phyloP scores from a whole-genome alignment of 2,329 filamentous ascomycete genomes.

The Claviceps citrina region DNA sequence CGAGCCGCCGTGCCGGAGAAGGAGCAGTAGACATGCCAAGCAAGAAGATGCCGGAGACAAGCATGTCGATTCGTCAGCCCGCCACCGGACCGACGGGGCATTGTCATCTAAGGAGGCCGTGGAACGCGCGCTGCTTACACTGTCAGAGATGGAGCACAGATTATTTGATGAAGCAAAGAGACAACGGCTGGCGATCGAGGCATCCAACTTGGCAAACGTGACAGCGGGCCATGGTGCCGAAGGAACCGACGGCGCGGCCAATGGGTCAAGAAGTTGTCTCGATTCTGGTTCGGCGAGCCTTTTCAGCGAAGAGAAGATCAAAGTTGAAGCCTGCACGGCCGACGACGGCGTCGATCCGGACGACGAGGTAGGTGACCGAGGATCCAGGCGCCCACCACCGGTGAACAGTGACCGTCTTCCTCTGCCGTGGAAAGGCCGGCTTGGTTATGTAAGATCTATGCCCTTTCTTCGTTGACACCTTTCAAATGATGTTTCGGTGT shows the following conservation, averaged over 20 bases:
- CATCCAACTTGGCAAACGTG: slow-evolving; percentile 17
- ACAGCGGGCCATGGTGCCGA: neutral
- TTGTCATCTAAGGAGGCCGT: slow-evolving; percentile 15
- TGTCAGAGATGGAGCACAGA: slow-evolving; percentile 34
- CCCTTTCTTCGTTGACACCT: neutral
- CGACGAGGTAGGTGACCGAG: slow-evolving; percentile 16
- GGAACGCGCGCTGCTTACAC: slow-evolving; percentile 26
- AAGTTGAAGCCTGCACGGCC: neutral
- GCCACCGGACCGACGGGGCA: neutral
- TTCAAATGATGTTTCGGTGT: neutral
- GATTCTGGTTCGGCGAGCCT: neutral
- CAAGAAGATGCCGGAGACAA: slow-evolving; percentile 1
- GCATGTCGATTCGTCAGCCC: neutral
- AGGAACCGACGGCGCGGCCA: neutral
- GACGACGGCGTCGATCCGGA: neutral
- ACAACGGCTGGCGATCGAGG: slow-evolving; percentile 32
- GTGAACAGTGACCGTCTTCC: slow-evolving; percentile 74
- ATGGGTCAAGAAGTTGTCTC: neutral
- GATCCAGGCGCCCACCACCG: slow-evolving; percentile 46
- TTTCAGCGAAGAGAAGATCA: neutral
- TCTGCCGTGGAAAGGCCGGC: slow-evolving; percentile 73
- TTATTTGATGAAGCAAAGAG: slow-evolving; percentile 27
- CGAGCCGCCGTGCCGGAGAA: slow-evolving; percentile 14
- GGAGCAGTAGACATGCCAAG: slow-evolving; percentile 10
- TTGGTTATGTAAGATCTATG: slow-evolving; percentile 59